A percentile compares a stretch with the other conserved stretches of the same genome.
Evolutionary conservation across 805 yeast genomes (phyloP).

Genomic region (Nakazawaea wickerhamii): DNA sequence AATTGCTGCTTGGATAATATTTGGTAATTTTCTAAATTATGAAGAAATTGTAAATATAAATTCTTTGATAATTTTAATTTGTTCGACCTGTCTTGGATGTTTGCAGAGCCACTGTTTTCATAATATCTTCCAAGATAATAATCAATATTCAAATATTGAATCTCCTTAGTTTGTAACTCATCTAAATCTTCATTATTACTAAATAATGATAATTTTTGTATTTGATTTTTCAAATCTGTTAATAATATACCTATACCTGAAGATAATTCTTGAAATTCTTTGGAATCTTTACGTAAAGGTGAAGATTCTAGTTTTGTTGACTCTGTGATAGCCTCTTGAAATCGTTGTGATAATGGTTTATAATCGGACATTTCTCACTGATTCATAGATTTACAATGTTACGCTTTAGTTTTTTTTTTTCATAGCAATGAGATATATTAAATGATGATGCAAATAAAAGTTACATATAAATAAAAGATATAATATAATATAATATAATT

Average conservation of each 20-base stretch:
- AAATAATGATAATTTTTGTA: conserved; percentile 52
- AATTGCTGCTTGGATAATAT: conserved; percentile 34
- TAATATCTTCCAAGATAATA: conserved; percentile 47
- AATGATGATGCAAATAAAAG: too few relatives aligned
- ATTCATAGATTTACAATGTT: background rate
- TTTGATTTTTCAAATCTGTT: conserved; percentile 35
- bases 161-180: conserved; percentile 59
- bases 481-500: too few relatives aligned
- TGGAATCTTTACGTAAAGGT: conserved; percentile 25
- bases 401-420: background rate
- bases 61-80: conserved; percentile 38
- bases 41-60: conserved; percentile 39
- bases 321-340: background rate
- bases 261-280: conserved; percentile 30
- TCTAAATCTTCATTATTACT: conserved; percentile 66
- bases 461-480: too few relatives aligned
- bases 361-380: conserved; percentile 1
- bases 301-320: conserved; percentile 2
- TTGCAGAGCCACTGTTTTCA: conserved; percentile 24
- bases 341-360: conserved; percentile 2
- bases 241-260: too few relatives aligned
- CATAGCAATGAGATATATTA: background rate
- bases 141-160: conserved; percentile 55
- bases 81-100: conserved; percentile 23
- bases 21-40: conserved; percentile 38